phyloP scores from a whole-genome alignment of 140 eudicot species.

The Senecio squalidus region DNA sequence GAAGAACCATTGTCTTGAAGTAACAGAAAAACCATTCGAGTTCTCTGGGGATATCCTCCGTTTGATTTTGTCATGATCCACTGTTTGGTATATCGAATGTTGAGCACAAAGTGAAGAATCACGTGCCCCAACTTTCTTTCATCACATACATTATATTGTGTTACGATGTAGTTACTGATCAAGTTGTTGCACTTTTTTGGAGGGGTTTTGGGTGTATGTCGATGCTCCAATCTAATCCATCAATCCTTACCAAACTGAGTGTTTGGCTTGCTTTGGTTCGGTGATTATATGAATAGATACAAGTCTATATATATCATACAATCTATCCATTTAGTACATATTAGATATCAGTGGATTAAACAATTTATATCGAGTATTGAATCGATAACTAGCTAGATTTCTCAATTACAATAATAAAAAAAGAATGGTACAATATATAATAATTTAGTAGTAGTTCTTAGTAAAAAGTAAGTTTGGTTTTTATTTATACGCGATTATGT shows the following conservation, averaged over 20 bases:
- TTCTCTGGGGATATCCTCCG: conserved; percentile 77
- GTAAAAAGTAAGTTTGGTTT: not conserved
- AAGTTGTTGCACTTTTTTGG: not conserved
- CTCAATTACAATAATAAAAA: too few relatives aligned
- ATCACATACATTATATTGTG: not conserved
- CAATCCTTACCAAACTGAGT: not conserved
- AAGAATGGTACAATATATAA: not conserved
- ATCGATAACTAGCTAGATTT: not conserved
- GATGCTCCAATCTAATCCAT: not conserved
- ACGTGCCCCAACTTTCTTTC: conserved; percentile 1
- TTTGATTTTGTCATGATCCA: conserved; percentile 53
- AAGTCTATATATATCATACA: too few relatives aligned
- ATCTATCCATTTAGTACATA: too few relatives aligned
- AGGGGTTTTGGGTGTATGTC: not conserved
- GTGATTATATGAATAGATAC: too few relatives aligned
- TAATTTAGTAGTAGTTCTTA: not conserved
- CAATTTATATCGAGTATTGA: too few relatives aligned
- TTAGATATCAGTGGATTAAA: too few relatives aligned
- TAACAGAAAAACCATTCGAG: conserved; percentile 89
- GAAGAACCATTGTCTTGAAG: conserved; percentile 96
- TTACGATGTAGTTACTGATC: not conserved
- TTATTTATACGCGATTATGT: too few relatives aligned
- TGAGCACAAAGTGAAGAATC: conserved; percentile 14
- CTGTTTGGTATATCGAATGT: conserved; percentile 6
- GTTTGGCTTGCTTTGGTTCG: not conserved